Base-by-base conservation (phyloP, 2,329 filamentous ascomycete species). In the Nemania diffusa region DNA sequence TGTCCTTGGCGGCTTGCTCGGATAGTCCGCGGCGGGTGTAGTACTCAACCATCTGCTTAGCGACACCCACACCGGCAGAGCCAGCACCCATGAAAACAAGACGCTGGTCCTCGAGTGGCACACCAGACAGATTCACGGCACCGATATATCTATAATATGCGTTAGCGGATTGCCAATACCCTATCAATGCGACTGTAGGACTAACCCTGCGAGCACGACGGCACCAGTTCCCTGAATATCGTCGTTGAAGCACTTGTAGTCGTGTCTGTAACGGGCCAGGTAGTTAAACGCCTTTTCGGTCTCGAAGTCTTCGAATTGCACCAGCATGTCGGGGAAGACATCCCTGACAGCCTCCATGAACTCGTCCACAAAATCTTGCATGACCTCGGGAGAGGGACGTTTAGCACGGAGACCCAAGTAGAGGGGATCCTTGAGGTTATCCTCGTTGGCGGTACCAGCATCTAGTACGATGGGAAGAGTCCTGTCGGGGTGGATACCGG, bases 251-350 rank as follows among this genome's bases (percentile, higher is more conserved):
- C 93, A 97, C 80, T 92, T 94, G 85, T 97, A 95, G 71, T 86
- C 88, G 78, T 94, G 86, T 74, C 93, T 91, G 83, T 98, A 98
- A 68, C 93, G 89, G 78, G 96, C 92, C 46, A 98, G 88, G 76
- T 97, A 95, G 70, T 92, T 91, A 87, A 98, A 99, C 53, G 96
- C 95, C 81, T 90, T 90, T 73, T 88, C 86, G 76, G 95, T 97
- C 85, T 98, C 97, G 81, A 97, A 98, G 78, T 98, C 96, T 80
- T 98, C 95, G 75, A 97, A 98, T 79, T 98, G 96, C 70, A 98
- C 92, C 52, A 91, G 81, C 88, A 86, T 90, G 15, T 86, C 81
- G 29, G 87, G 88, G 79, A 82, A 89, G 32, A 90, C 87, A 34
- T 97, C 93, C 64, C 91, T 91, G 68, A 93, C 87, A 64, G 96